Conservation (phyloP, 352 stramenopile genomes). For the Globisporangium mamillatum region DNA sequence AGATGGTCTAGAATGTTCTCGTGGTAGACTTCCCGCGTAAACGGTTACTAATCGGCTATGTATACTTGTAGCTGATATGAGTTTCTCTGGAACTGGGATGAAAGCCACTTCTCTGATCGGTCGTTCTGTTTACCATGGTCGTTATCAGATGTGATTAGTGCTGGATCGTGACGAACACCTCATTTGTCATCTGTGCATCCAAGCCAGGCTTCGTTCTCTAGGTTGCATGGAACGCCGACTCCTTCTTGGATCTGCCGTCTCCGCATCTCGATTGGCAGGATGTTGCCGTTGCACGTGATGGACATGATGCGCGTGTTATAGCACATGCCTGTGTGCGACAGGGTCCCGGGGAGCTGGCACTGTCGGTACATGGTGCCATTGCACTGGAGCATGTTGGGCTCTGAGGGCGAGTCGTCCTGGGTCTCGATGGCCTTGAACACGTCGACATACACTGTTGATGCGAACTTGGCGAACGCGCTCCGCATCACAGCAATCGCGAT, state of each 20-base stretch:
- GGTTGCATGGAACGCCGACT: slow-evolving; percentile 2
- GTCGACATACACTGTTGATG: neutral
- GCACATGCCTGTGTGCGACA: slow-evolving; percentile 20
- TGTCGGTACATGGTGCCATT: slow-evolving; percentile 10
- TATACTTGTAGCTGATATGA: neutral
- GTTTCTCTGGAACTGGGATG: neutral
- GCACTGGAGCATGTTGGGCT: slow-evolving; percentile 6
- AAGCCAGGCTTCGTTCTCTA: neutral
- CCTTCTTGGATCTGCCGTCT: neutral
- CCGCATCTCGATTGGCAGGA: slow-evolving; percentile 8
- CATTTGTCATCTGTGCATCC: neutral
- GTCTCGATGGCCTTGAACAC: neutral
- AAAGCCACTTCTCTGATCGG: neutral
- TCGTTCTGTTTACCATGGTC: neutral
- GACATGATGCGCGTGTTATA: slow-evolving; percentile 13
- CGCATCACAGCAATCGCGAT: neutral
- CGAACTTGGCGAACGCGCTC: neutral
- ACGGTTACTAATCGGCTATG: neutral
- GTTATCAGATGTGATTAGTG: neutral
- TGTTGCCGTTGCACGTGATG: slow-evolving; percentile 9
- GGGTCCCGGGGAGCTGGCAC: neutral
- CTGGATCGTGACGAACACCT: neutral
- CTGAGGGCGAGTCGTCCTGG: neutral
- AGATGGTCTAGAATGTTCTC: neutral
- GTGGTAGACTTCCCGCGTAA: neutral